Conservation (phyloP, 305 asterid species). For the Rubia peregrina region DNA sequence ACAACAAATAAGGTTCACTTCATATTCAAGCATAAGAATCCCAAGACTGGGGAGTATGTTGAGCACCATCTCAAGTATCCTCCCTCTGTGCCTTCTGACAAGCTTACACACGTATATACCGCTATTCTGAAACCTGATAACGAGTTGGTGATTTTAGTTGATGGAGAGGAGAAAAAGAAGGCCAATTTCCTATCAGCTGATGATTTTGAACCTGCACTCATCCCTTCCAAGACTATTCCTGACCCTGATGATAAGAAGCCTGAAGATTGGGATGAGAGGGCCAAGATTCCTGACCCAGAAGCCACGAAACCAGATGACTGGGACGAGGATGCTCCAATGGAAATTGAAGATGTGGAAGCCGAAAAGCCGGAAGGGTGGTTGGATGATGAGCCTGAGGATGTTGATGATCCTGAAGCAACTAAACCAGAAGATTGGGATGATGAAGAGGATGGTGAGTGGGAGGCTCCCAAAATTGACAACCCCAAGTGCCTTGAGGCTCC, state of each 20-base stretch:
- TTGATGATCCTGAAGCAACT: conserved; percentile 85
- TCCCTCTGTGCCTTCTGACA: conserved; percentile 87
- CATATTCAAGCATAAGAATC: conserved; percentile 85
- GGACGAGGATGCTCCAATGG: conserved; percentile 96
- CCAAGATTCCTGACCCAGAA: conserved; percentile 82
- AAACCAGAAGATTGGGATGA: conserved; percentile 99
- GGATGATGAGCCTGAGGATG: conserved; percentile 96
- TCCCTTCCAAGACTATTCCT: conserved; percentile 81
- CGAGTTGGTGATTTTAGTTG: conserved; percentile 68
- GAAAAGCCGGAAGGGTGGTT: conserved; percentile 98
- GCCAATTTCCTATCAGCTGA: conserved; percentile 70
- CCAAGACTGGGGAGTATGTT: conserved; percentile 65
- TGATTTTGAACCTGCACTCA: conserved; percentile 86
- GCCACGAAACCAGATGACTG: conserved; percentile 93
- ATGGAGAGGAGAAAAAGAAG: conserved; percentile 93
- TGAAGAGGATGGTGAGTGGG: conserved; percentile 99
- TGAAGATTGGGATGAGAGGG: conserved; percentile 98
- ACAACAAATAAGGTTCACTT: conserved; percentile 96
- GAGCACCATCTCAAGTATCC: conserved; percentile 96
- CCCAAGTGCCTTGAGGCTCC: conserved; percentile 80
- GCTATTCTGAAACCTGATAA: conserved; percentile 77
- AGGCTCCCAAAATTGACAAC: conserved; percentile 86
- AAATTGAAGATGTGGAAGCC: conserved; percentile 85
- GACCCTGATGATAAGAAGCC: conserved; percentile 96
- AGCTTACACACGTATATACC: conserved; percentile 88